Percentiles rank a stretch among this genome's conserved stretches.
phyloP scores from a whole-genome alignment of 164 flowering plant species.

The Piper betle region DNA sequence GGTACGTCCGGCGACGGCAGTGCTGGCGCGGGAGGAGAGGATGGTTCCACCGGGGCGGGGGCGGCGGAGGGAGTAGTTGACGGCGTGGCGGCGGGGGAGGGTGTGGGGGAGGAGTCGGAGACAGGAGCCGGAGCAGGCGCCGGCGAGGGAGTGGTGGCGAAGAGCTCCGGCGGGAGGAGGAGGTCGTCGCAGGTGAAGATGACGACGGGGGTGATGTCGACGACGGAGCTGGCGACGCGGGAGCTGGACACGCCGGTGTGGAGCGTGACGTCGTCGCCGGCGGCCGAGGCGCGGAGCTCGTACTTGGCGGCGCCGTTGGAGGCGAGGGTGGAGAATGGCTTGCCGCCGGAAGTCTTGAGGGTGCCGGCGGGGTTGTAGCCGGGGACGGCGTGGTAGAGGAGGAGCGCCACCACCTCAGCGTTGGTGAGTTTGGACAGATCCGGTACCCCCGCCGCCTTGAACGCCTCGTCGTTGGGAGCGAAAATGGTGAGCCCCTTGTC shows the following conservation, averaged over 20 bases:
- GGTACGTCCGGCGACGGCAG: conserved; percentile 16
- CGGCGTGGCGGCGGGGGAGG: conserved; percentile 33
- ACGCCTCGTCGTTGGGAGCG: conserved; percentile 79
- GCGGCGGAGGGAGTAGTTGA: conserved; percentile 29
- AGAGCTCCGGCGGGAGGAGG: conserved; percentile 67
- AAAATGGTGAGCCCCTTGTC: conserved; percentile 74
- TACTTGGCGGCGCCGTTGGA: conserved; percentile 65
- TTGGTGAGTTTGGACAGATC: conserved; percentile 53
- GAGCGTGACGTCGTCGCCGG: conserved; percentile 70
- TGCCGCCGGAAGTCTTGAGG: conserved; percentile 41
- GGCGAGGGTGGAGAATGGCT: conserved; percentile 52
- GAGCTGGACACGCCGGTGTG: conserved; percentile 65
- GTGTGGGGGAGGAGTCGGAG: conserved; percentile 31
- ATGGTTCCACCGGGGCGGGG: conserved; percentile 22
- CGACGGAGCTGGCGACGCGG: conserved; percentile 44
- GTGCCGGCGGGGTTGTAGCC: conserved; percentile 49
- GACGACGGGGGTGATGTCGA: conserved; percentile 58
- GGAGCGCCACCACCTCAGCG: conserved; percentile 54
- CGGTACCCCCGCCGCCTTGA: conserved; percentile 45
- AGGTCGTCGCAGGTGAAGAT: conserved; percentile 62
- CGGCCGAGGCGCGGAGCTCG: conserved; percentile 26
- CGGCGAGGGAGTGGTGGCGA: conserved; percentile 56
- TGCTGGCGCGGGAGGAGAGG: conserved; percentile 10
- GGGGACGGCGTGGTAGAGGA: conserved; percentile 55
- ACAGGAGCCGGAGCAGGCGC: conserved; percentile 54